Conservation (phyloP, 129 eudicot species). For the Helianthus tuberosus region DNA sequence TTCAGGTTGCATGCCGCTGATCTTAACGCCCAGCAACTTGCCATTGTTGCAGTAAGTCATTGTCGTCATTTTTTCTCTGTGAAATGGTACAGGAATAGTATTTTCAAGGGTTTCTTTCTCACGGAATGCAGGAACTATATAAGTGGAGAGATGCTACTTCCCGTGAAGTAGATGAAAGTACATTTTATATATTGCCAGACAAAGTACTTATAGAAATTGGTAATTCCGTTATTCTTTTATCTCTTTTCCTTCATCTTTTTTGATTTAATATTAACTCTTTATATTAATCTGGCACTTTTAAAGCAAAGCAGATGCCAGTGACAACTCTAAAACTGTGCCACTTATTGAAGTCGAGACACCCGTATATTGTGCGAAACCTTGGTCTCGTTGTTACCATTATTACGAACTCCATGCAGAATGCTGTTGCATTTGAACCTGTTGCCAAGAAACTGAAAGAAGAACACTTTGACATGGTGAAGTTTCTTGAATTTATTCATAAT, state of each 20-base stretch:
- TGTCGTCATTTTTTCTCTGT: not conserved
- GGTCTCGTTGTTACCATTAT: conserved; percentile 68
- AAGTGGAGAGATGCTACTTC: conserved; percentile 90
- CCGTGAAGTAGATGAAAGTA: conserved; percentile 93
- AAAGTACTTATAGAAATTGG: conserved; percentile 86
- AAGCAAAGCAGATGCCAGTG: conserved; percentile 94
- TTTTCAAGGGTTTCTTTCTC: not conserved
- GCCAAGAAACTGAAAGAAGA: conserved; percentile 65
- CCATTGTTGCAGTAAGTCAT: conserved; percentile 85
- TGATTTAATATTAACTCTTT: conserved; percentile 15
- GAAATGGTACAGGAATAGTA: not conserved
- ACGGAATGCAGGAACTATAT: conserved; percentile 61
- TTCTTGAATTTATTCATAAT: not conserved
- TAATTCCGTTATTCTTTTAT: conserved; percentile 26
- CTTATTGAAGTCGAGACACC: conserved; percentile 61
- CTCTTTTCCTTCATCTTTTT: not conserved
- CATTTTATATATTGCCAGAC: conserved; percentile 88
- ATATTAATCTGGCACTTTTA: conserved; percentile 1
- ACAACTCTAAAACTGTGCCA: conserved; percentile 59
- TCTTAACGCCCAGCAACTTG: conserved; percentile 85
- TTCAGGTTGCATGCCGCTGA: conserved; percentile 78
- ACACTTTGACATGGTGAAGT: conserved; percentile 45
- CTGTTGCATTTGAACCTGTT: conserved; percentile 64
- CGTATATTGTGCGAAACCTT: conserved; percentile 67
- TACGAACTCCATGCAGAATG: conserved; percentile 61